Percentiles rank a stretch among this genome's conserved stretches.
Conservation (phyloP, 257 asterid genomes). For the Solanum infundibuliforme region DNA sequence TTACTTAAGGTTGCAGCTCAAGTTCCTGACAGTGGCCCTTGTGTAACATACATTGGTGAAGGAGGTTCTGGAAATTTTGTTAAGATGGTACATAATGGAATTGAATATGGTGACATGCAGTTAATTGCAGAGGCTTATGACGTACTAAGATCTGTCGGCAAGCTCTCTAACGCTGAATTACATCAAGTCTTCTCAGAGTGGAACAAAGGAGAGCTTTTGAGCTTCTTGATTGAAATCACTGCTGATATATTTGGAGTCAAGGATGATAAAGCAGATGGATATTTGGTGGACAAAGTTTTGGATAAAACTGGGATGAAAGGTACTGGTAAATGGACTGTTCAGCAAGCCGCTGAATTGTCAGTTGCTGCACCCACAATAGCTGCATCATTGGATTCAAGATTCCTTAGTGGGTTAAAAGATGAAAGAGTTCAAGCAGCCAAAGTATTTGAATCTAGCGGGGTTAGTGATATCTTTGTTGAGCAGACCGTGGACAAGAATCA, state of each 20-base stretch:
- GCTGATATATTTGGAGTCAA: constrained; percentile 86
- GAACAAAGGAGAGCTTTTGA: constrained; percentile 86
- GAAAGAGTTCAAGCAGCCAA: constrained; percentile 83
- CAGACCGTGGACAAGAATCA: constrained; percentile 56
- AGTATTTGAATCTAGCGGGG: constrained; percentile 61
- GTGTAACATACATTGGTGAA: constrained; percentile 81
- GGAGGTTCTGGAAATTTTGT: constrained; percentile 95
- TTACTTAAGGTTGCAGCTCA: constrained; percentile 87
- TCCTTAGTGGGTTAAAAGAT: constrained; percentile 88
- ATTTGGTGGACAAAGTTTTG: constrained; percentile 79
- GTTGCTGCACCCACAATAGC: constrained; percentile 94
- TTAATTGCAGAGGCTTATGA: constrained; percentile 89
- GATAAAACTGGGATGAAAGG: constrained; percentile 99
- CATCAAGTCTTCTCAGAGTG: constrained; percentile 63
- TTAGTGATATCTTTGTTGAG: constrained; percentile 40
- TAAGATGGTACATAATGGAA: constrained; percentile 92
- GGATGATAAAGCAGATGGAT: constrained; percentile 80
- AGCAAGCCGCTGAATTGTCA: constrained; percentile 93
- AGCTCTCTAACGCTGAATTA: constrained; percentile 71
- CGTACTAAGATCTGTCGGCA: constrained; percentile 84
- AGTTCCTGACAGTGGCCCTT: constrained; percentile 93
- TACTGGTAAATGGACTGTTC: constrained; percentile 96
- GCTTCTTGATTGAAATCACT: constrained; percentile 93
- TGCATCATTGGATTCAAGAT: constrained; percentile 87
- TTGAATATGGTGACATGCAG: constrained; percentile 97